Percentiles rank a stretch among this genome's conserved stretches.
These are phyloP conservation scores for Colletotrichum kahawae DNA, from an alignment of 2,329 filamentous ascomycete species.

Conservation along the genomic window DNA sequence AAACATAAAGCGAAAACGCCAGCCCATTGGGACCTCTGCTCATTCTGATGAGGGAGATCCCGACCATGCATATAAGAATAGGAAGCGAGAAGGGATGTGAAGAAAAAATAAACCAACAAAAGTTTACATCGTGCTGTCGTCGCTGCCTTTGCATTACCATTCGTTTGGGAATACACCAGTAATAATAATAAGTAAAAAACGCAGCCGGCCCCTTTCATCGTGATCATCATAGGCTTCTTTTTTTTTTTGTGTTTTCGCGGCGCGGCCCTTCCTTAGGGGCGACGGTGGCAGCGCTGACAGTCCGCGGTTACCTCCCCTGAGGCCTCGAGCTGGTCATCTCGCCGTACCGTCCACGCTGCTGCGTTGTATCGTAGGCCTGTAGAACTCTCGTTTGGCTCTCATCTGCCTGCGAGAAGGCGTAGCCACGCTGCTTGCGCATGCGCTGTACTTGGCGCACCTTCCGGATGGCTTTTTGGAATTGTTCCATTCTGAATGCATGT, in stretches of 20 bases:
- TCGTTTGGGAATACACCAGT: constrained; percentile 9
- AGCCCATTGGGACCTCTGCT: neutral
- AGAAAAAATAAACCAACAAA: neutral
- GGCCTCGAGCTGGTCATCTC: constrained; percentile 76
- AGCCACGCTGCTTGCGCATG: constrained; percentile 98
- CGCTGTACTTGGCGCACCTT: constrained; percentile 98
- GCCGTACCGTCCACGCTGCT: constrained; percentile 87
- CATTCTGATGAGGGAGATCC: neutral
- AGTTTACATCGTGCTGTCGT: constrained; percentile 23
- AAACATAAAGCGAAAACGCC: constrained; percentile 5
- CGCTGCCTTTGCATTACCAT: constrained; percentile 20
- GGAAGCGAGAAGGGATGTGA: neutral
- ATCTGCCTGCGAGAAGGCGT: constrained; percentile 97
- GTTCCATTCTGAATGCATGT: constrained; percentile 79
- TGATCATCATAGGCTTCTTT: constrained; percentile 16
- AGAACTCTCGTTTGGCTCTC: constrained; percentile 94
- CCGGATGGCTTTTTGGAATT: constrained; percentile 99
- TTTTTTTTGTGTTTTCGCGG: neutral
- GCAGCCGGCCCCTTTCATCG: constrained; percentile 19
- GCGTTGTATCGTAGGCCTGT: constrained; percentile 97
- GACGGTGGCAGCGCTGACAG: neutral
- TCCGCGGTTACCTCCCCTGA: constrained; percentile 1
- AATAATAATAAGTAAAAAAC: constrained; percentile 9
- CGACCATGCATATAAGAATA: constrained; percentile 21
- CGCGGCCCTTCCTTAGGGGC: neutral